Percentiles rank a stretch among this genome's conserved stretches.
These are phyloP conservation scores for Dimocarpus longan DNA, from an alignment of 345 rosid genomes.

Conservation along the genomic window DNA sequence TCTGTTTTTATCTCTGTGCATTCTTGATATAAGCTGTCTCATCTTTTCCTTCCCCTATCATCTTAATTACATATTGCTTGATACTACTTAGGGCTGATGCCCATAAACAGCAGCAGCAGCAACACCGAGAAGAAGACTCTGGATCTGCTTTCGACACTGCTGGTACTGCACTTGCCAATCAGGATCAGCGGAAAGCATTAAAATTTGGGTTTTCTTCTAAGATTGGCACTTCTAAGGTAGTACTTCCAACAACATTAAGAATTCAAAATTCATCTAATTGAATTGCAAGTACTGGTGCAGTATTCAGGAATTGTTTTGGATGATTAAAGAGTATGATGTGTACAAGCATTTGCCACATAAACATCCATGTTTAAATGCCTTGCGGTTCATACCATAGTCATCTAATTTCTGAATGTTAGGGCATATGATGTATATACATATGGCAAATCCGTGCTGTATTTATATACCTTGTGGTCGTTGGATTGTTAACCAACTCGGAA, in stretches of 20 bases:
- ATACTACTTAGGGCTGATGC: constrained; percentile 73
- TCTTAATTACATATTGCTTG: constrained; percentile 7
- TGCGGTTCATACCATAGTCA: background rate
- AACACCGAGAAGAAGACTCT: constrained; percentile 49
- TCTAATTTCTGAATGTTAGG: background rate
- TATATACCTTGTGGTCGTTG: background rate
- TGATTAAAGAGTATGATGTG: background rate
- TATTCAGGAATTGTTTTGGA: background rate
- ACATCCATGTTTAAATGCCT: background rate
- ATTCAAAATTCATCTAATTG: background rate
- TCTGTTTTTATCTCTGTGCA: background rate
- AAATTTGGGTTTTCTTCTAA: constrained; percentile 94
- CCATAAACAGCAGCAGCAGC: constrained; percentile 65
- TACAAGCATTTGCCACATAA: background rate
- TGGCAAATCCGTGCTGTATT: background rate
- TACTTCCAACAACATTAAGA: background rate
- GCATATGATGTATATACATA: background rate
- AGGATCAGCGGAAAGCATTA: constrained; percentile 74
- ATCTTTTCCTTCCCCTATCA: background rate
- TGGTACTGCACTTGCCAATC: constrained; percentile 60
- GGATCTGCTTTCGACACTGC: constrained; percentile 39
- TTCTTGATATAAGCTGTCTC: background rate
- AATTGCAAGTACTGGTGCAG: background rate
- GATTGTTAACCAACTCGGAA: background rate
- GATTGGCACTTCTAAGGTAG: constrained; percentile 69